These are phyloP conservation scores for Gnomoniopsis sp. DNA, from an alignment of 2,329 filamentous ascomycete species.

Conservation along the genomic window DNA sequence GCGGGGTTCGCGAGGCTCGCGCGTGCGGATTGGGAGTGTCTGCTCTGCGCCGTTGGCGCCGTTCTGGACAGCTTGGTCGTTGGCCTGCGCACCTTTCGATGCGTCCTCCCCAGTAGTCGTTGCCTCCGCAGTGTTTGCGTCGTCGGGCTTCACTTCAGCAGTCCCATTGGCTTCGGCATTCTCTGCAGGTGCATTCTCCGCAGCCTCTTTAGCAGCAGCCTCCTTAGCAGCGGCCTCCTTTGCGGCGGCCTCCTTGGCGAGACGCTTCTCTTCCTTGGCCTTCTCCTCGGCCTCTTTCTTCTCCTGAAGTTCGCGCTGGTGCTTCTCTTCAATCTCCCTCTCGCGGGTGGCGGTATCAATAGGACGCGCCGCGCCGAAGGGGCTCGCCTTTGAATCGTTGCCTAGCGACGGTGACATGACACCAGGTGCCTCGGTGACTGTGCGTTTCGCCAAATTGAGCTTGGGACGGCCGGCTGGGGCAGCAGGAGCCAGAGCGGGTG, in stretches of 20 bases:
- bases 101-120: constrained; percentile 24
- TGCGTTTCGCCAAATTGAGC: constrained; percentile 87
- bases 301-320: constrained; percentile 67
- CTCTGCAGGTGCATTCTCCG: constrained; percentile 33
- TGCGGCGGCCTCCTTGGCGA: constrained; percentile 63
- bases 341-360: constrained; percentile 91
- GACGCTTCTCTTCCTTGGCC: constrained; percentile 68
- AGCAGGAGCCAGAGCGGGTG: constrained; percentile 53
- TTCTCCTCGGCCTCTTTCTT: constrained; percentile 88
- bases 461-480: constrained; percentile 65
- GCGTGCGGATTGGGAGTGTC: constrained; percentile 38
- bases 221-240: constrained; percentile 54
- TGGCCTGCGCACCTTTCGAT: constrained; percentile 18
- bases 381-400: constrained; percentile 79
- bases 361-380: constrained; percentile 88
- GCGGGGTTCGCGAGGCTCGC: constrained; percentile 32
- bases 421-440: constrained; percentile 70
- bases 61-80: constrained; percentile 23
- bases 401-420: constrained; percentile 46
- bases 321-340: constrained; percentile 86
- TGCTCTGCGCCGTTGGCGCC: constrained; percentile 42
- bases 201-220: constrained; percentile 29
- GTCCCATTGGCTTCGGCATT: constrained; percentile 24
- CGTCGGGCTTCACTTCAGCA: constrained; percentile 26
- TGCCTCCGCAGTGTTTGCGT: constrained; percentile 22